Conservation (phyloP, 179 eudicot genomes). For the Vitellaria paradoxa region DNA sequence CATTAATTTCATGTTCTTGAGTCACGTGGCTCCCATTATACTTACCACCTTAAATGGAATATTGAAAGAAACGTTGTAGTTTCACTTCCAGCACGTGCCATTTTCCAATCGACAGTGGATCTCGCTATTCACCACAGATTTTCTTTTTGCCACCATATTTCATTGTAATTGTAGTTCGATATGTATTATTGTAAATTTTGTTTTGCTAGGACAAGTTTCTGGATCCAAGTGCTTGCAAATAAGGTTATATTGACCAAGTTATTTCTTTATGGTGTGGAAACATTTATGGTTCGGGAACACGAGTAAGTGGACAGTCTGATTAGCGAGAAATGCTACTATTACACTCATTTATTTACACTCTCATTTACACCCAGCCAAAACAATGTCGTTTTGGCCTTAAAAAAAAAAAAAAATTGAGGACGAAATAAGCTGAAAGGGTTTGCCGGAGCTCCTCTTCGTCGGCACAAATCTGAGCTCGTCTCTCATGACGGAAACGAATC, state of each 20-base stretch:
- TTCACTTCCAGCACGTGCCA: background rate
- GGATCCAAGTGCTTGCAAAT: background rate
- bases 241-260: background rate
- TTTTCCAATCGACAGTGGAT: background rate
- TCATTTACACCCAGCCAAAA: no score
- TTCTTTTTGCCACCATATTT: background rate
- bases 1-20: background rate
- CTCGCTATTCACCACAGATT: background rate
- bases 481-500: no score
- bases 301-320: no score
- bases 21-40: slow-evolving; percentile 4
- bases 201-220: background rate
- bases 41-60: background rate
- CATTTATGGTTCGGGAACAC: no score
- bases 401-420: no score
- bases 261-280: background rate
- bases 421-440: no score
- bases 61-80: background rate
- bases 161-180: background rate
- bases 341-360: no score
- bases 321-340: no score
- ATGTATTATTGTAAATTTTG: background rate
- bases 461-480: no score
- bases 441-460: no score
- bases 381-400: no score